Evolutionary conservation across 2,329 filamentous ascomycete genomes (phyloP).

Genomic region (Fusarium virguliforme): DNA sequence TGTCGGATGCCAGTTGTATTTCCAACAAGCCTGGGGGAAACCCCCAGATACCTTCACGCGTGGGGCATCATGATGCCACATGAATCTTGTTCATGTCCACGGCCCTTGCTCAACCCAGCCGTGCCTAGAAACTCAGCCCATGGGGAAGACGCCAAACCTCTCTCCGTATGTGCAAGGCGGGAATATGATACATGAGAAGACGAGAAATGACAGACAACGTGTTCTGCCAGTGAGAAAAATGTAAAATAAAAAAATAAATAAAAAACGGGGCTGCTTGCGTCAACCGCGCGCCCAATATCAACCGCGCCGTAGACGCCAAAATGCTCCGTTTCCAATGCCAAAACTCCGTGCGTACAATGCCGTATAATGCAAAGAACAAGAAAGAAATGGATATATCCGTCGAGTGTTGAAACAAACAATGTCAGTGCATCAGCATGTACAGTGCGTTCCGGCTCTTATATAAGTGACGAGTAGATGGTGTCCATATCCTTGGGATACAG

Average conservation of each 20-base stretch:
- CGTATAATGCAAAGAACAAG: constrained; percentile 38
- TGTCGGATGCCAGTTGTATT: constrained; percentile 31
- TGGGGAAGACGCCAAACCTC: constrained; percentile 32
- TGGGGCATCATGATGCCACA: constrained; percentile 27
- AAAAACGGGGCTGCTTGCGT: constrained; percentile 22
- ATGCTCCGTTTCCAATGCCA: constrained; percentile 36
- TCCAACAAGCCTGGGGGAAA: constrained; percentile 28
- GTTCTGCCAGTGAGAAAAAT: not conserved
- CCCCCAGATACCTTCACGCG: constrained; percentile 26
- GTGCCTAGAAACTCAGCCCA: constrained; percentile 15
- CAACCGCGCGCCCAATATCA: constrained; percentile 29
- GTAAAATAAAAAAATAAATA: constrained; percentile 22
- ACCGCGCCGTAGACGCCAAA: constrained; percentile 39
- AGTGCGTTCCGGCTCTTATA: constrained; percentile 36
- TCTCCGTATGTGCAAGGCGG: constrained; percentile 35
- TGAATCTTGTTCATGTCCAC: constrained; percentile 20
- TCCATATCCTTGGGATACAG: constrained; percentile 59
- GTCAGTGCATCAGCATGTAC: constrained; percentile 1
- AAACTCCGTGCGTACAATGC: constrained; percentile 40
- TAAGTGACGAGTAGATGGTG: constrained; percentile 54
- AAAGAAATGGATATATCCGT: constrained; percentile 25
- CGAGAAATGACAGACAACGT: constrained; percentile 8
- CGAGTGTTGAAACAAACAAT: constrained; percentile 12
- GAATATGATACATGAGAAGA: constrained; percentile 39
- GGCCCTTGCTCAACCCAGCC: constrained; percentile 22